Base-by-base conservation (phyloP, 306 rosid genomes). In the Adenanthera pavonina region DNA sequence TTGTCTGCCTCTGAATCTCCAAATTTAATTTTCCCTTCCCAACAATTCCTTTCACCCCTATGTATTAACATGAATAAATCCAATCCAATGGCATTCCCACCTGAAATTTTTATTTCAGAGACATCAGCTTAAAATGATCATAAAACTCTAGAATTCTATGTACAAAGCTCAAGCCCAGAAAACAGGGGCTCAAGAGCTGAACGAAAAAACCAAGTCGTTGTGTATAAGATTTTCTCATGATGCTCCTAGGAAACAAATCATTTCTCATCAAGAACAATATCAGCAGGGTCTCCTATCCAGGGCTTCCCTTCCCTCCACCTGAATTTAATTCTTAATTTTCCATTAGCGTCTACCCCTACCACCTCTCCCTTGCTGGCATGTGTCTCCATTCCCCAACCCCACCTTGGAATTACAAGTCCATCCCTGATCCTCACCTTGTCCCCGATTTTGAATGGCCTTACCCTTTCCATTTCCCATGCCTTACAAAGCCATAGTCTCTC, bases 371-470 rank as follows among this genome's bases (percentile, higher is more conserved):
- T 90, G 77, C 97, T 92, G 12, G 90, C 86, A 82, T 87, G 90
- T 0, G 97, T 92, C 88, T 90, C 97, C 97, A 90, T 90, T 84
- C 94, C 97, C 97, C 97, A 92, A 7, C 92, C 94, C 97, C 94
- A 89, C 59, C 92, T 85, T n/a, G 97, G 97, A 61, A 62, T 52
- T 20, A 84, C 92, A 56, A 92, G 69, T 66, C 92, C 94, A 9
- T 88, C 91, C 86, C 86, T 85, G 44, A 90, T 92, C 83, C 83
- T 87, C 77, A 92, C 94, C 75, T 87, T 87, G 86, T 92, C 91
- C 51, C 91, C 91, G 3, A 86, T 86, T 83, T 76, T 79, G 71
- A 90, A 90, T 11, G 91, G 88, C 77, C 94, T 86, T 8, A 86
- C 80, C 74, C 82, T 77, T 65, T 90, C 92, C 88, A 92, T 86